Evolutionary conservation across 192 early-diverging fungal species (phyloP).

Genomic region (Rhizoclosmatium globosum): DNA sequence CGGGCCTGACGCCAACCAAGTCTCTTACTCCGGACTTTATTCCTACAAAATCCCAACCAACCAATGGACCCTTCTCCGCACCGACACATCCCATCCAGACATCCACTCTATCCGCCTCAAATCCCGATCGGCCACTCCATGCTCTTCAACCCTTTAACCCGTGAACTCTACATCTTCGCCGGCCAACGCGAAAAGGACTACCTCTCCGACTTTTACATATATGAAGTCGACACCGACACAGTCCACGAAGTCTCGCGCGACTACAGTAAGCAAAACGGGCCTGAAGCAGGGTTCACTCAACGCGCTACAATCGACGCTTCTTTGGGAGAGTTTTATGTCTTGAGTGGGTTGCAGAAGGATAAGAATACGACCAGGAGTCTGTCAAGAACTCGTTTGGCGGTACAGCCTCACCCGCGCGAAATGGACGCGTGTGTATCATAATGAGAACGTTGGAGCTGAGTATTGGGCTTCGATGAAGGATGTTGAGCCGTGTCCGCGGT

Average conservation of each 20-base stretch:
- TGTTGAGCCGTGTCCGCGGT: slow-evolving; percentile 82
- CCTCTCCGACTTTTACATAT: slow-evolving; percentile 82
- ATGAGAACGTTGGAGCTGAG: slow-evolving; percentile 62
- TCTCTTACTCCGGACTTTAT: slow-evolving; percentile 88
- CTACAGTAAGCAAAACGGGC: slow-evolving; percentile 76
- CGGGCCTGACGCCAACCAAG: slow-evolving; percentile 69
- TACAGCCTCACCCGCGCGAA: slow-evolving; percentile 65
- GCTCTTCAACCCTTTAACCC: slow-evolving; percentile 77
- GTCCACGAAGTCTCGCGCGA: slow-evolving; percentile 83
- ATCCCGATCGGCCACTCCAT: slow-evolving; percentile 91
- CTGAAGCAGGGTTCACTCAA: slow-evolving; percentile 84
- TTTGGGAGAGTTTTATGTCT: slow-evolving; percentile 85
- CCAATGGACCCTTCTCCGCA: slow-evolving; percentile 79
- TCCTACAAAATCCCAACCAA: slow-evolving; percentile 75
- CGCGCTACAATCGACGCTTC: slow-evolving; percentile 82
- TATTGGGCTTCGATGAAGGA: slow-evolving; percentile 62
- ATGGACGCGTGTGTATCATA: slow-evolving; percentile 78
- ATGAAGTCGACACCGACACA: slow-evolving; percentile 80
- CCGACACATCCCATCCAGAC: slow-evolving; percentile 60
- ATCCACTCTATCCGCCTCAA: slow-evolving; percentile 70
- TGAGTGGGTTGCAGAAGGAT: slow-evolving; percentile 76
- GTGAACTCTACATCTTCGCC: slow-evolving; percentile 87
- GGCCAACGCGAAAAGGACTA: slow-evolving; percentile 86
- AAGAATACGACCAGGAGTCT: slow-evolving; percentile 61
- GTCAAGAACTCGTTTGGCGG: slow-evolving; percentile 84